A percentile compares a stretch with the other conserved stretches of the same genome.
Evolutionary conservation across 1,284 basidiomycete species (phyloP).

Genomic region (Thelephora terrestris): DNA sequence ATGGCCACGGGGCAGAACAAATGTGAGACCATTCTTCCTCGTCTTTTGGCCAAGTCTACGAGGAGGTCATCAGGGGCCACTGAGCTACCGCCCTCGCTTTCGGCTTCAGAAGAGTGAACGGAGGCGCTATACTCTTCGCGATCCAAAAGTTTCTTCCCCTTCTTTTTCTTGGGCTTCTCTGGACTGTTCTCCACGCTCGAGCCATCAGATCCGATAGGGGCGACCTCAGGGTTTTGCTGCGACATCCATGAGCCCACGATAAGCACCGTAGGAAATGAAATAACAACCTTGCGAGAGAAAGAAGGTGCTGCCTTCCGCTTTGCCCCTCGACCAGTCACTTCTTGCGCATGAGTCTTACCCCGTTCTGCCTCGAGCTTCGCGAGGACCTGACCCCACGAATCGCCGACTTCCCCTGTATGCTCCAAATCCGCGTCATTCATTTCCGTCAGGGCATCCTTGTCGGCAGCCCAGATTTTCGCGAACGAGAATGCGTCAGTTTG

Average conservation of each 20-base stretch:
- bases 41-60: slow-evolving; percentile 8
- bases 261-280: background rate
- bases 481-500: slow-evolving; percentile 60
- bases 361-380: slow-evolving; percentile 51
- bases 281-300: slow-evolving; percentile 37
- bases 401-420: slow-evolving; percentile 36
- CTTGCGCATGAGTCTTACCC: slow-evolving; percentile 33
- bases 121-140: slow-evolving; percentile 4
- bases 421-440: slow-evolving; percentile 39
- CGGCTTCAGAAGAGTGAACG: background rate
- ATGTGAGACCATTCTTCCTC: slow-evolving; percentile 6
- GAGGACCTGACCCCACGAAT: slow-evolving; percentile 72
- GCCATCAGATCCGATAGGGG: background rate
- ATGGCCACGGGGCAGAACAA: slow-evolving; percentile 11
- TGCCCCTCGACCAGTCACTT: slow-evolving; percentile 58
- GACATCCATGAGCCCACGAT: background rate
- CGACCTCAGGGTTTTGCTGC: too few species aligned
- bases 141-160: slow-evolving; percentile 16
- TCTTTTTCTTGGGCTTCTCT: slow-evolving; percentile 13
- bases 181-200: slow-evolving; percentile 20
- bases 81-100: background rate
- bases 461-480: slow-evolving; percentile 81
- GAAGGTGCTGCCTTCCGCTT: slow-evolving; percentile 56
- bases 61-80: slow-evolving; percentile 8
- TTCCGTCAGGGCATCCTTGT: slow-evolving; percentile 60